Percentiles rank a stretch among this genome's conserved stretches.
These are phyloP conservation scores for Eimeria necatrix DNA, from an alignment of 169 alveolate genomes.

Conservation along the genomic window DNA sequence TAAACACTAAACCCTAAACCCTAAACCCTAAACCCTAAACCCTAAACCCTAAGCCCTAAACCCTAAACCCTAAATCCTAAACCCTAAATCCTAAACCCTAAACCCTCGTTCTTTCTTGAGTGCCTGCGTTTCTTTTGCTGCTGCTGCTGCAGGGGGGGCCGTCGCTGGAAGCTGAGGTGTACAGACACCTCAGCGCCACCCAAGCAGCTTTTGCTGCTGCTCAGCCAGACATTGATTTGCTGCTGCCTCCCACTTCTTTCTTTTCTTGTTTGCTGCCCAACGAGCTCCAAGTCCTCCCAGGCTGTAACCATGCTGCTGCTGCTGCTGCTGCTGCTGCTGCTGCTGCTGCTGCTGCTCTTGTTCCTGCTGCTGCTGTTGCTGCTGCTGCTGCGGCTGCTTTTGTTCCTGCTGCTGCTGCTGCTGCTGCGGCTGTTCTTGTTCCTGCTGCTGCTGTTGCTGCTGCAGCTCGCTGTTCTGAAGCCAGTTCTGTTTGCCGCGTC, in stretches of 20 bases:
- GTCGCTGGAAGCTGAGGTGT: constrained; percentile 4
- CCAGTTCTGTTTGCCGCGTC: too few relatives aligned
- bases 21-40: too few relatives aligned
- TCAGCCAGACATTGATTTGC: neutral
- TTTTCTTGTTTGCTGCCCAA: neutral
- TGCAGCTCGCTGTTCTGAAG: too few relatives aligned
- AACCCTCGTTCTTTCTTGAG: too few relatives aligned
- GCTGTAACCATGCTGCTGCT: neutral
- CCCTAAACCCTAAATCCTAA: too few relatives aligned
- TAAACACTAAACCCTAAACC: too few relatives aligned
- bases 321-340: neutral
- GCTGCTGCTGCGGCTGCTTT: neutral
- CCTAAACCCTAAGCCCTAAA: too few relatives aligned
- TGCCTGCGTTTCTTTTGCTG: neutral
- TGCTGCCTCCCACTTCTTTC: neutral
- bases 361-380: constrained; percentile 16
- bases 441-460: neutral
- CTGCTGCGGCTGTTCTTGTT: neutral
- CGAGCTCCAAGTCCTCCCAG: neutral
- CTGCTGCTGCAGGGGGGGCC: constrained; percentile 28
- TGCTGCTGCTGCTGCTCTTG: constrained; percentile 16
- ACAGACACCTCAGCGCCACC: neutral
- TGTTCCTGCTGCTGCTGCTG: neutral
- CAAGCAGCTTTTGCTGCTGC: constrained; percentile 10
- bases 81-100: too few relatives aligned